These are phyloP conservation scores for Pseudogymnoascus sp. DNA, from an alignment of 2,329 filamentous ascomycete genomes.

Conservation along the genomic window DNA sequence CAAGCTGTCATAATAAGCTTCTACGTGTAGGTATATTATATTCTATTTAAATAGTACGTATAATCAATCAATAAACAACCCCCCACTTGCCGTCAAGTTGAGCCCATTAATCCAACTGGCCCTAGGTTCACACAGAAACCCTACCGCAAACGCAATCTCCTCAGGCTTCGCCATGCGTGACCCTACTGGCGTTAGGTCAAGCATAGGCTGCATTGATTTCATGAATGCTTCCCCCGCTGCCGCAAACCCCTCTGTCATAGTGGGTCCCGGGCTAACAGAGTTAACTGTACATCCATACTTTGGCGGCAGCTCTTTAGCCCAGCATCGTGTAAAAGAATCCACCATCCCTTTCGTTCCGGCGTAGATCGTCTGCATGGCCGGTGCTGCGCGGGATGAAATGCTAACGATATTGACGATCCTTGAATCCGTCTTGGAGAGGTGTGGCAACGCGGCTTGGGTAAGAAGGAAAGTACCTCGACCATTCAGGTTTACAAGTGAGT, in stretches of 20 bases:
- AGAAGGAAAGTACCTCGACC: conserved; percentile 36
- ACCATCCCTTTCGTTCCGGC: conserved; percentile 44
- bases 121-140: conserved; percentile 37
- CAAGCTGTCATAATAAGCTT: background rate
- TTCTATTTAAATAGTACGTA: background rate
- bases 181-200: conserved; percentile 38
- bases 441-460: conserved; percentile 33
- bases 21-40: background rate
- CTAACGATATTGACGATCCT: conserved; percentile 40
- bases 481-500: conserved; percentile 36
- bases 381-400: conserved; percentile 30
- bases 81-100: conserved; percentile 30
- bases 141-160: conserved; percentile 42
- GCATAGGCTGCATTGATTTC: conserved; percentile 34
- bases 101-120: conserved; percentile 42
- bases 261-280: conserved; percentile 37
- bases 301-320: conserved; percentile 36
- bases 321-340: conserved; percentile 39
- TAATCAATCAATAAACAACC: conserved; percentile 21
- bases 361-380: conserved; percentile 39
- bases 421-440: conserved; percentile 30
- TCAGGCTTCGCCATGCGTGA: conserved; percentile 36
- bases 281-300: conserved; percentile 42
- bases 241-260: conserved; percentile 32
- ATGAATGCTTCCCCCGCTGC: conserved; percentile 34